Evolutionary conservation across 2,329 filamentous ascomycete species (phyloP), one percentile per base, ranked within the genome.

Genomic region (Triangularia verruculosa): DNA sequence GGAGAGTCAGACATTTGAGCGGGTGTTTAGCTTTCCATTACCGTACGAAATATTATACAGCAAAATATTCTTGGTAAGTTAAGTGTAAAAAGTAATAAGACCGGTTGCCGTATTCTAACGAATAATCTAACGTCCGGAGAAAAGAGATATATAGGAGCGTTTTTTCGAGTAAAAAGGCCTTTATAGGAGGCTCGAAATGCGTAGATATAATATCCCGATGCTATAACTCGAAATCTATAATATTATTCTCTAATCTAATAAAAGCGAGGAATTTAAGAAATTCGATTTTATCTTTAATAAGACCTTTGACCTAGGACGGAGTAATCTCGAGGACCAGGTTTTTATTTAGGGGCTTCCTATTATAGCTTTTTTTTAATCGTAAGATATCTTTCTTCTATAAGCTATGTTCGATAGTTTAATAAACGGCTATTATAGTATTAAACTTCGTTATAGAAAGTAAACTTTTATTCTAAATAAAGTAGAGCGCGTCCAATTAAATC

Each of bases 401-500:
- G 6, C 66, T 71, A 58, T 67, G n/a, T 56, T 73, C 71, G 43
- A 79, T 79, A 1, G 67, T 65, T 66, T 69, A 13, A 66, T 76
- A 77, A 8, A 77, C 55, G 34, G 61, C 65, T 0, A 76, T 79
- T 76, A 80, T 79, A 2, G 76, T 78, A 17, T 75, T 56, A 2
- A 67, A 70, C 4, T 30, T 39, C 24, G 27, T 25, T 47, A 54
- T 47, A 1, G 51, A 25, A 47, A 27, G 13, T 20, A 69, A 59
- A 25, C 70, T 63, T 0, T 67, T 54, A 57, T 72, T 62, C 77
- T 77, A 80, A 15, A 59, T 74, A 54, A 70, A 77, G 63, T 78
- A 81, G 24, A 81, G 61, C 1, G 78, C 79, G 70, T 81, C 79
- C 0, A 82, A 69, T 57, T 77, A 77, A 62, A 81, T 77, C 0